Conservation (phyloP, 2,329 filamentous ascomycete genomes). For the Grosmannia huntii region DNA sequence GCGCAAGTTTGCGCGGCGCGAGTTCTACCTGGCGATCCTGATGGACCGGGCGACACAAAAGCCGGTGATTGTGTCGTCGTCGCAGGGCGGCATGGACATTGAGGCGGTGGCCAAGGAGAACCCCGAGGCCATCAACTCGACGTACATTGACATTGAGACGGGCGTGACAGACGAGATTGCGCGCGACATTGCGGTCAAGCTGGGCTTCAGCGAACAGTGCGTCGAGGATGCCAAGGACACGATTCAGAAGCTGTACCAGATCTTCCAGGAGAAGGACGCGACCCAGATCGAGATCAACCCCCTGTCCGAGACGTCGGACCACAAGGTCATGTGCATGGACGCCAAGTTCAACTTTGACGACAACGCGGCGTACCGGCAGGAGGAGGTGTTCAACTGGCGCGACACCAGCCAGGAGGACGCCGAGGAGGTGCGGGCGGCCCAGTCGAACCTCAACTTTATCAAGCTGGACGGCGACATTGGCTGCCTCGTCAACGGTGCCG, state of each 20-base stretch:
- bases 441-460: slow-evolving; percentile 98
- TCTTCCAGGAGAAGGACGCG: slow-evolving; percentile 96
- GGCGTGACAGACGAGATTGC: slow-evolving; percentile 96
- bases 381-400: slow-evolving; percentile 89
- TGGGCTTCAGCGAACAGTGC: slow-evolving; percentile 97
- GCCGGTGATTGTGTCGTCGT: slow-evolving; percentile 94
- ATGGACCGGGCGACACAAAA: slow-evolving; percentile 91
- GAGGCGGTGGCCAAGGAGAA: slow-evolving; percentile 97
- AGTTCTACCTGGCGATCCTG: slow-evolving; percentile 97
- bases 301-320: slow-evolving; percentile 92
- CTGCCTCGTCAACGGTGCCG: slow-evolving; percentile 97
- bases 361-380: slow-evolving; percentile 96
- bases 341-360: slow-evolving; percentile 98
- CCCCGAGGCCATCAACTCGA: slow-evolving; percentile 91
- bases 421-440: slow-evolving; percentile 91
- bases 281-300: slow-evolving; percentile 99
- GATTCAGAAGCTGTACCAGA: slow-evolving; percentile 97
- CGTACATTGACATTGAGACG: slow-evolving; percentile 81
- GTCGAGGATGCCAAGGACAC: slow-evolving; percentile 89
- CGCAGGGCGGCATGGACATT: slow-evolving; percentile 98
- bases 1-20: slow-evolving; percentile 96
- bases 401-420: slow-evolving; percentile 92
- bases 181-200: slow-evolving; percentile 73
- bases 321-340: slow-evolving; percentile 98
- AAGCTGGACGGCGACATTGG: slow-evolving; percentile 99